phyloP scores from a whole-genome alignment of 768 basidiomycete genomes.

The Psilocybe sp. region DNA sequence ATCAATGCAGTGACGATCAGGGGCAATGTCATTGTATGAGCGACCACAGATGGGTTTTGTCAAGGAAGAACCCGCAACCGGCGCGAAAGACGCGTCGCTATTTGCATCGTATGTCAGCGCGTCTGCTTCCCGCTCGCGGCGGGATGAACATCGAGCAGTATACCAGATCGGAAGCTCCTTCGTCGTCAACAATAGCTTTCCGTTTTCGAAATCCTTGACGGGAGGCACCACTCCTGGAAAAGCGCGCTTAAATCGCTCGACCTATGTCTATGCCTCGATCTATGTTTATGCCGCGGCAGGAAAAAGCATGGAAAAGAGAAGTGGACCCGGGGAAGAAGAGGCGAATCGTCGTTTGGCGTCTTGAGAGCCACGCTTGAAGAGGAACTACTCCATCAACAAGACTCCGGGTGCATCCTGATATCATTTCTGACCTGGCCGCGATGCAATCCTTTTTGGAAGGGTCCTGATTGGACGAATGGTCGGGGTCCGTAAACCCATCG shows the following conservation, averaged over 20 bases:
- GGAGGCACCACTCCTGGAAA: constrained; percentile 7
- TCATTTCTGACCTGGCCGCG: constrained; percentile 35
- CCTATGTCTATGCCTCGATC: constrained; percentile 21
- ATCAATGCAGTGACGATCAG: no score
- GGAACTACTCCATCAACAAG: constrained; percentile 39
- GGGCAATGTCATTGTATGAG: no score
- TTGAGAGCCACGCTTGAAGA: constrained; percentile 58
- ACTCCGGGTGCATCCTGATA: constrained; percentile 44
- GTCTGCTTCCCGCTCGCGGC: no score
- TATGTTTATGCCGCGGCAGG: constrained; percentile 23
- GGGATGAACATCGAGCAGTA: no score
- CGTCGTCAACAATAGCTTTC: constrained; percentile 36
- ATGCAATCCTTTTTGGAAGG: constrained; percentile 55
- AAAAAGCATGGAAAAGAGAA: constrained; percentile 23
- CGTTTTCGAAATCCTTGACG: constrained; percentile 12
- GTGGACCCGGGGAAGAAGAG: constrained; percentile 13
- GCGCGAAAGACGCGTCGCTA: no score
- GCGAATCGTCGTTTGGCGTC: constrained; percentile 36
- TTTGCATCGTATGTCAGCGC: no score
- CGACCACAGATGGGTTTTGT: no score
- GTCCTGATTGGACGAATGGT: constrained; percentile 41
- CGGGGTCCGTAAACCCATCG: constrained; percentile 51
- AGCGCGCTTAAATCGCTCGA: no score
- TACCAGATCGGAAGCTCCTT: no score
- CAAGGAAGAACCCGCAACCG: neutral